phyloP scores from a whole-genome alignment of 2,329 filamentous ascomycete genomes.

The Claviceps digitariae region DNA sequence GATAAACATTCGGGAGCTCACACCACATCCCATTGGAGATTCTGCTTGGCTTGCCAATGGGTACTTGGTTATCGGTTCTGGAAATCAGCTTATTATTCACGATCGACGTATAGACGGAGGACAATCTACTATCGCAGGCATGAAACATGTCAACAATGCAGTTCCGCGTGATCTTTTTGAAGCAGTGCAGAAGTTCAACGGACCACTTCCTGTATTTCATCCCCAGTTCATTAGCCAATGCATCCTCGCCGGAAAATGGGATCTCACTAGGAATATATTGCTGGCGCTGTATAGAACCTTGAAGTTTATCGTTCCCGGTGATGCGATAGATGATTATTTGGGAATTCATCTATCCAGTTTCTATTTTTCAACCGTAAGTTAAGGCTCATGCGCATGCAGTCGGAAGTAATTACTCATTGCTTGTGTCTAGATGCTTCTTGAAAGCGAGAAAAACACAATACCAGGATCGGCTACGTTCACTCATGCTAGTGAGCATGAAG shows the following conservation, averaged over 20 bases:
- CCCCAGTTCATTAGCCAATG: conserved; percentile 83
- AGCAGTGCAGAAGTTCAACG: conserved; percentile 71
- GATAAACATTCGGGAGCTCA: conserved; percentile 67
- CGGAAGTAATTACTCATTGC: neutral
- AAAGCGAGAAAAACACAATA: conserved; percentile 14
- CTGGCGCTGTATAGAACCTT: conserved; percentile 59
- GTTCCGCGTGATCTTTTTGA: conserved; percentile 61
- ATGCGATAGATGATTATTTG: conserved; percentile 65
- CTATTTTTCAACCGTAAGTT: conserved; percentile 4
- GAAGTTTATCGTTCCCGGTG: conserved; percentile 73
- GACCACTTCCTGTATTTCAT: conserved; percentile 79
- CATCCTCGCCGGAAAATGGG: conserved; percentile 65
- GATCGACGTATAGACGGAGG: conserved; percentile 58
- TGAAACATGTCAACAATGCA: conserved; percentile 34
- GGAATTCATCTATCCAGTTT: conserved; percentile 29
- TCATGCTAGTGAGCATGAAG: conserved; percentile 31
- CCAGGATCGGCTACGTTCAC: conserved; percentile 24
- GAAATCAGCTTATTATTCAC: conserved; percentile 81
- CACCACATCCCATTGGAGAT: conserved; percentile 82
- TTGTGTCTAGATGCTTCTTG: neutral
- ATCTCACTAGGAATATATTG: conserved; percentile 58
- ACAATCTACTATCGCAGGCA: conserved; percentile 41
- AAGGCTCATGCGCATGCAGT: too few species aligned
- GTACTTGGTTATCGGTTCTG: conserved; percentile 73
- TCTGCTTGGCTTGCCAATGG: conserved; percentile 83